Evolutionary conservation across 257 asterid genomes (phyloP).

Genomic region (Nicotiana otophora): DNA sequence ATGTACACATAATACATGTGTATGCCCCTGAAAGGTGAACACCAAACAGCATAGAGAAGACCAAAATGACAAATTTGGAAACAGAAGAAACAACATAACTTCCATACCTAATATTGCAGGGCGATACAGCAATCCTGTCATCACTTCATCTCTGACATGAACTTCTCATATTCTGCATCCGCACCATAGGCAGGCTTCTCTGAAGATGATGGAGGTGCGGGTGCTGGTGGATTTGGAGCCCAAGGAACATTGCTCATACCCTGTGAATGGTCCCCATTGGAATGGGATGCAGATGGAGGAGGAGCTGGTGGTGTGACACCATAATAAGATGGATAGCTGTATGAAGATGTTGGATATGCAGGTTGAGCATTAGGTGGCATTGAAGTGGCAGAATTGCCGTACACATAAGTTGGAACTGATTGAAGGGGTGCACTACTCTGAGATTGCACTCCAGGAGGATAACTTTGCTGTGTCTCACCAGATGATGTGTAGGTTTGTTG

Average conservation of each 20-base stretch:
- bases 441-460: constrained; percentile 75
- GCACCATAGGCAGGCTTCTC: constrained; percentile 47
- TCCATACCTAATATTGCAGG: not conserved
- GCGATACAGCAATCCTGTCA: constrained; percentile 1
- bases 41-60: not conserved
- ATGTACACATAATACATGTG: not conserved
- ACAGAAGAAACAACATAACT: constrained; percentile 29
- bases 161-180: constrained; percentile 87
- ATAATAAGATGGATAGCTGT: constrained; percentile 61
- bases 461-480: constrained; percentile 62
- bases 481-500: constrained; percentile 54
- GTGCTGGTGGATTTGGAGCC: constrained; percentile 52
- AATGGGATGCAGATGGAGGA: constrained; percentile 49
- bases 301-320: constrained; percentile 55
- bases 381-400: constrained; percentile 44
- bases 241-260: constrained; percentile 65
- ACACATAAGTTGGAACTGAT: constrained; percentile 46
- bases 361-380: constrained; percentile 53
- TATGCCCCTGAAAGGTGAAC: not conserved
- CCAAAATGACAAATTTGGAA: not conserved
- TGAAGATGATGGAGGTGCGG: constrained; percentile 52
- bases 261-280: constrained; percentile 49
- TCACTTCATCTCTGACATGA: constrained; percentile 92
- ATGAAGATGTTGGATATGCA: constrained; percentile 52
- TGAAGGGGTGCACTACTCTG: constrained; percentile 52